Evolutionary conservation across 768 basidiomycete species (phyloP).

Genomic region (Boletus sensibilis): DNA sequence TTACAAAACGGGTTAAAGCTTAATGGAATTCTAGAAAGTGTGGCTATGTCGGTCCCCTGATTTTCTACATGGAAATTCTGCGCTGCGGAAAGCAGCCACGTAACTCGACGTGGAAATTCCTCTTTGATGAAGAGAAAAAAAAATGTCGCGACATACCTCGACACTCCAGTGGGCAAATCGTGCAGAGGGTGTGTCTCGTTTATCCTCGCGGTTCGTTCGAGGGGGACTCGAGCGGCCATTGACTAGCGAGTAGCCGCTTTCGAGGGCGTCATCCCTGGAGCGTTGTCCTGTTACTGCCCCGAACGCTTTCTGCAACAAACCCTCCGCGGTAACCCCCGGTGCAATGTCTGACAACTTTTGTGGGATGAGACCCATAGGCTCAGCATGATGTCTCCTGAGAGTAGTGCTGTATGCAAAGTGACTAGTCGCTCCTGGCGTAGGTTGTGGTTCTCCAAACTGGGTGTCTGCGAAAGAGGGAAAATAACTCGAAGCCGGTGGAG

Average conservation of each 20-base stretch:
- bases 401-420: constrained; percentile 88
- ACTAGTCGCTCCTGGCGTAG: constrained; percentile 59
- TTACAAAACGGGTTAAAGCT: not conserved
- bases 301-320: constrained; percentile 45
- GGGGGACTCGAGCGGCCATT: constrained; percentile 15
- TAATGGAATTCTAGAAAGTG: constrained; percentile 2
- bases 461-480: constrained; percentile 60
- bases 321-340: constrained; percentile 45
- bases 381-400: constrained; percentile 62
- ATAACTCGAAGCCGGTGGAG: constrained; percentile 81
- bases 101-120: not conserved
- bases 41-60: constrained; percentile 15
- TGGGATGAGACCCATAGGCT: constrained; percentile 37
- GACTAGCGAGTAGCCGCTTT: constrained; percentile 40
- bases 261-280: constrained; percentile 27
- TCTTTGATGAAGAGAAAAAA: not conserved
- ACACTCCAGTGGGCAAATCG: constrained; percentile 65
- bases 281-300: constrained; percentile 34
- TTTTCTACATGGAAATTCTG: constrained; percentile 6
- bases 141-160: constrained; percentile 46
- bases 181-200: constrained; percentile 57
- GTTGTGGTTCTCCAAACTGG: constrained; percentile 48
- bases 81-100: not conserved
- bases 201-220: constrained; percentile 30
- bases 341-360: constrained; percentile 37